Base-by-base conservation (phyloP, 805 yeast species). In the Ogataea neopini region DNA sequence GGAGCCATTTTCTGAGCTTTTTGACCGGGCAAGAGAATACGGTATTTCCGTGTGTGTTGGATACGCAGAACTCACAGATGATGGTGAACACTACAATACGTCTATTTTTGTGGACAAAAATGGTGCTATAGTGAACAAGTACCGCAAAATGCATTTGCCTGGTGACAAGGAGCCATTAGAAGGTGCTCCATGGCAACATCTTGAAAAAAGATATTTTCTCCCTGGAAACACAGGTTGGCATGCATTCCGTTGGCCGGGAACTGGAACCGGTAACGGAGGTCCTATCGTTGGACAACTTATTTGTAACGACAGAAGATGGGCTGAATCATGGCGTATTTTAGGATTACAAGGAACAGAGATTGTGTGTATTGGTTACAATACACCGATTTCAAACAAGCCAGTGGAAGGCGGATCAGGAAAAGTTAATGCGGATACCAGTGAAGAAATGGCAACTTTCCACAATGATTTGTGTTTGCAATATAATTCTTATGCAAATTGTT, bases 261-360 rank as follows among this genome's bases (percentile, higher is more conserved):
- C 66, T 6, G 64, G 68, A 59, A 61, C 67, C 9, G 55, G 55
- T 6, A 34, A 48, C 14, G 55, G 55, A 14, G 71, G 68, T 41
- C 64, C 67, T 17, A 67, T 66, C 25, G 51, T 64, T 22, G 72
- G 73, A 26, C 67, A 66, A 60, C 51, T 69, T 47, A 69, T 68
- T 22, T 67, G 72, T 56, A 68, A 68, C 43, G 72, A 68, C 49
- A 59, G 72, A 51, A 61, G 71, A 49, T 68, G 72, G 72, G 69
- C 71, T 4, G 72, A 68, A 47, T 65, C 71, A 9, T 68, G 72
- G 72, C 61, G 72, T 53, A 49, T 53, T 38, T 64, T 66, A 42
- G 71, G 68, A 14, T 49, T 68, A 6, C 71, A 68, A 53, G 72
- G 72, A 10, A 63, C 66, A 60, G 72, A 68, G 38, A 44, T 68